Conservation (phyloP, 208 protist species). For the Strigomonas galati region DNA sequence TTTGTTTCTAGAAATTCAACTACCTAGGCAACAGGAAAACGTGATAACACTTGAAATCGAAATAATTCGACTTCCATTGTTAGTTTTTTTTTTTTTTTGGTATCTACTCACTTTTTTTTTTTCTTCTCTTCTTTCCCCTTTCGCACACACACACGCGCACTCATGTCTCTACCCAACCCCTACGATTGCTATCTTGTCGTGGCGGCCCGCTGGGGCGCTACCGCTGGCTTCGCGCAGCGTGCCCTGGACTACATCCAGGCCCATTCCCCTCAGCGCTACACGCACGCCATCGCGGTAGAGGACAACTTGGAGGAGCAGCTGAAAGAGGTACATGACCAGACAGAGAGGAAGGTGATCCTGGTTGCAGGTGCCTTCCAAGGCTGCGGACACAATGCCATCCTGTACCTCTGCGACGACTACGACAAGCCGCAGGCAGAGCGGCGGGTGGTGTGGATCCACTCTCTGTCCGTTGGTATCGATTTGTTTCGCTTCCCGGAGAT, state of each 20-base stretch:
- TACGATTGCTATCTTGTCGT: slow-evolving; percentile 5
- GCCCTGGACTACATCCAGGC: slow-evolving; percentile 13
- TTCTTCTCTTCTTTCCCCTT: no score
- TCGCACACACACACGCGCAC: no score
- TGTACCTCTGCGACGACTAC: slow-evolving; percentile 35
- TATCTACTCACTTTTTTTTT: no score
- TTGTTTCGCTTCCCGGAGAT: slow-evolving; percentile 23
- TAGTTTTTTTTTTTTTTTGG: not conserved
- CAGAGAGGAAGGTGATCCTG: slow-evolving; percentile 18
- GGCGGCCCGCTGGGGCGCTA: slow-evolving; percentile 23
- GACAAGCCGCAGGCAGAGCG: slow-evolving; percentile 25
- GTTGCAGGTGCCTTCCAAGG: slow-evolving; percentile 9
- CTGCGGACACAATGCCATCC: slow-evolving; percentile 20
- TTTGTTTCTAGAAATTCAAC: no score
- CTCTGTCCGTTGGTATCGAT: slow-evolving; percentile 43
- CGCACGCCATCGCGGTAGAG: not conserved
- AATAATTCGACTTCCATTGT: no score
- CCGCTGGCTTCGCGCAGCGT: slow-evolving; percentile 7
- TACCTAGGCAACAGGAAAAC: no score
- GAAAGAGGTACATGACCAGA: slow-evolving; percentile 25
- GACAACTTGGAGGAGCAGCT: slow-evolving; percentile 7
- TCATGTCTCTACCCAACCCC: not conserved
- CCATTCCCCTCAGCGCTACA: slow-evolving; percentile 23
- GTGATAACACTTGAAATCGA: no score
- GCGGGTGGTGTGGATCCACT: slow-evolving; percentile 46